phyloP scores from a whole-genome alignment of 2,329 filamentous ascomycete genomes.

The Beauveria pseudobassiana region DNA sequence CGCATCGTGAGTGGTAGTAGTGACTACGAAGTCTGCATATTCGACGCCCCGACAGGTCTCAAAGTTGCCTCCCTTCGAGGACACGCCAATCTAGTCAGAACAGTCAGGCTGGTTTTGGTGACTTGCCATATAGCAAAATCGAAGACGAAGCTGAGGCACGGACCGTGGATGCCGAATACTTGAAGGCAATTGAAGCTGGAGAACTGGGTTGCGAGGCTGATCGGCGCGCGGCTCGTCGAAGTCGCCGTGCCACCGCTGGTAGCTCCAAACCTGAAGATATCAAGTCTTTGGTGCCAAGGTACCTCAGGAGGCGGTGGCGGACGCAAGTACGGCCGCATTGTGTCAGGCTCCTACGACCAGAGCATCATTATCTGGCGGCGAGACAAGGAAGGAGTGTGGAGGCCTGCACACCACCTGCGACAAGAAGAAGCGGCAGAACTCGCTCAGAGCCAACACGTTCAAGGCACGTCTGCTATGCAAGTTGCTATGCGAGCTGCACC shows the following conservation, averaged over 20 bases:
- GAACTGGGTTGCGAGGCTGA: conserved; percentile 32
- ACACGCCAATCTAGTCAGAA: conserved; percentile 80
- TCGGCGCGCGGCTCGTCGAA: conserved; percentile 24
- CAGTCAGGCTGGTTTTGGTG: conserved; percentile 93
- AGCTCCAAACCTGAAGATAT: conserved; percentile 70
- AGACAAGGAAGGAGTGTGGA: conserved; percentile 79
- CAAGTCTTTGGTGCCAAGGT: conserved; percentile 77
- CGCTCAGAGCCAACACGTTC: conserved; percentile 25
- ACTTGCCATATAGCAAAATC: conserved; percentile 70
- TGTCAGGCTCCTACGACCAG: conserved; percentile 94
- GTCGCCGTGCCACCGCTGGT: conserved; percentile 55
- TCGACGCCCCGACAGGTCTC: conserved; percentile 75
- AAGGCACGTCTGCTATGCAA: not conserved
- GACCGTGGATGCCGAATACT: conserved; percentile 66
- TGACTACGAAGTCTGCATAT: conserved; percentile 93
- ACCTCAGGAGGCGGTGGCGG: conserved; percentile 85
- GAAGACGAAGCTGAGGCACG: conserved; percentile 68
- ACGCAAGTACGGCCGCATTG: conserved; percentile 84
- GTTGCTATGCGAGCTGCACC: not conserved
- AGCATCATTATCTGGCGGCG: conserved; percentile 92
- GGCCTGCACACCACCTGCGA: conserved; percentile 63
- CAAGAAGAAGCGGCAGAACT: conserved; percentile 62
- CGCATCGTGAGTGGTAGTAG: conserved; percentile 94
- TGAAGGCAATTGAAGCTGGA: conserved; percentile 49
- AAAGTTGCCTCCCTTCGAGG: conserved; percentile 83